phyloP scores from a whole-genome alignment of 1,284 basidiomycete genomes.

The Bjerkandera adusta region DNA sequence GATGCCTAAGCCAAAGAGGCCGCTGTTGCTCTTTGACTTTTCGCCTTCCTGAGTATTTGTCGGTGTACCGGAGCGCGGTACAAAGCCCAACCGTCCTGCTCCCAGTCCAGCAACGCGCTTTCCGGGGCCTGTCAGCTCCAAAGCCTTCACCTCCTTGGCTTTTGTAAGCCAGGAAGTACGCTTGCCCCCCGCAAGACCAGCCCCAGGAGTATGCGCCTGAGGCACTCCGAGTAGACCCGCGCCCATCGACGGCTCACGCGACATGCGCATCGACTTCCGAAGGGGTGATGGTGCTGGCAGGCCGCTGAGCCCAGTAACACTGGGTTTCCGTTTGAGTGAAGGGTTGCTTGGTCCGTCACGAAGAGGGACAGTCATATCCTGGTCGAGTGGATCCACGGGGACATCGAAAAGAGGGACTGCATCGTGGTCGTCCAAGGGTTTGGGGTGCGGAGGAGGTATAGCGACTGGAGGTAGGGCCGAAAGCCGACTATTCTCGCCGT shows the following conservation, averaged over 20 bases:
- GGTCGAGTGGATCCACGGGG: slow-evolving; percentile 5
- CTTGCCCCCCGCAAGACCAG: slow-evolving; percentile 42
- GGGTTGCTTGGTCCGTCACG: slow-evolving; percentile 19
- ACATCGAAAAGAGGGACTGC: slow-evolving; percentile 29
- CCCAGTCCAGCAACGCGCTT: slow-evolving; percentile 36
- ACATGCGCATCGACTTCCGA: slow-evolving; percentile 59
- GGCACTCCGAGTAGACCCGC: slow-evolving; percentile 7
- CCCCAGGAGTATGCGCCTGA: slow-evolving; percentile 40
- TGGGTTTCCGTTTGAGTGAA: slow-evolving; percentile 31
- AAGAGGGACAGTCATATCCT: slow-evolving; percentile 14
- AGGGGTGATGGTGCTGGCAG: slow-evolving; percentile 66
- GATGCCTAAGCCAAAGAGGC: no score
- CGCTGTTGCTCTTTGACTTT: no score
- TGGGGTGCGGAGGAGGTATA: no score
- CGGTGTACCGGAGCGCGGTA: neutral
- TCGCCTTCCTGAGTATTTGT: no score
- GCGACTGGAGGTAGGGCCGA: slow-evolving; percentile 10
- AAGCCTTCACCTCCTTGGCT: slow-evolving; percentile 69
- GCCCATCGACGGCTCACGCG: slow-evolving; percentile 43
- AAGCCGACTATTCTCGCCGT: slow-evolving; percentile 27
- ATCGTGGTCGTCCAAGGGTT: slow-evolving; percentile 19
- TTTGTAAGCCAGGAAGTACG: slow-evolving; percentile 78
- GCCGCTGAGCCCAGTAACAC: slow-evolving; percentile 44
- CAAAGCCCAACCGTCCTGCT: slow-evolving; percentile 33
- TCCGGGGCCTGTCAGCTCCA: slow-evolving; percentile 44